These are phyloP conservation scores for Kickxella alabastrina DNA, from an alignment of 192 early-diverging fungal genomes.

Conservation along the genomic window DNA sequence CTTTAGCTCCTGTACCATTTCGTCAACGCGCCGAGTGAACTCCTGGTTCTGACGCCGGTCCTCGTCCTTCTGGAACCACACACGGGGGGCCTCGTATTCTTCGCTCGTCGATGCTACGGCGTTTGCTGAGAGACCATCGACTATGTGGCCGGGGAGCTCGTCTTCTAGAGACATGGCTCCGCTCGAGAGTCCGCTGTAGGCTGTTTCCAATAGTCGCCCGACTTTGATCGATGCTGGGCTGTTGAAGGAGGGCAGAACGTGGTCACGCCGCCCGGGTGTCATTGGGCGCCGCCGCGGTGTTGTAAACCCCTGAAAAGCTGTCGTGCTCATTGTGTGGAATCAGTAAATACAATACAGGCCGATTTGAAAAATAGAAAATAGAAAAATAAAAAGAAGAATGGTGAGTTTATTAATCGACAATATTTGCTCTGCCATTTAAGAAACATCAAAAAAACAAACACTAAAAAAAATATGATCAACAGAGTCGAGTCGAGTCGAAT, in stretches of 20 bases:
- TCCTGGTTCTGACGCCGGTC: slow-evolving; percentile 40
- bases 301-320: slow-evolving; percentile 24
- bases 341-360: not conserved
- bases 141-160: slow-evolving; percentile 24
- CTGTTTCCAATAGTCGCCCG: slow-evolving; percentile 31
- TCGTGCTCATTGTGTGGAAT: slow-evolving; percentile 39
- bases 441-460: not conserved
- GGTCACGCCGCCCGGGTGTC: slow-evolving; percentile 47
- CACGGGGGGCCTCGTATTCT: slow-evolving; percentile 48
- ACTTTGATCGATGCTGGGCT: slow-evolving; percentile 40
- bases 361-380: not conserved
- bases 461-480: not conserved
- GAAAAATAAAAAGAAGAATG: not conserved
- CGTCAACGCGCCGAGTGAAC: slow-evolving; percentile 40
- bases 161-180: slow-evolving; percentile 7
- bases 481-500: not conserved
- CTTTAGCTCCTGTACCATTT: slow-evolving; percentile 46
- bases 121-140: slow-evolving; percentile 18
- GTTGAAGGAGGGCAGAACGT: slow-evolving; percentile 39
- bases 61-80: slow-evolving; percentile 49
- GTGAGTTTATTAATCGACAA: too few relatives aligned
- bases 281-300: slow-evolving; percentile 44
- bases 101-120: slow-evolving; percentile 23
- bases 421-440: too few relatives aligned
- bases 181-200: slow-evolving; percentile 13